Evolutionary conservation across 1,284 basidiomycete genomes (phyloP).

Genomic region (Wallemia mellicola): DNA sequence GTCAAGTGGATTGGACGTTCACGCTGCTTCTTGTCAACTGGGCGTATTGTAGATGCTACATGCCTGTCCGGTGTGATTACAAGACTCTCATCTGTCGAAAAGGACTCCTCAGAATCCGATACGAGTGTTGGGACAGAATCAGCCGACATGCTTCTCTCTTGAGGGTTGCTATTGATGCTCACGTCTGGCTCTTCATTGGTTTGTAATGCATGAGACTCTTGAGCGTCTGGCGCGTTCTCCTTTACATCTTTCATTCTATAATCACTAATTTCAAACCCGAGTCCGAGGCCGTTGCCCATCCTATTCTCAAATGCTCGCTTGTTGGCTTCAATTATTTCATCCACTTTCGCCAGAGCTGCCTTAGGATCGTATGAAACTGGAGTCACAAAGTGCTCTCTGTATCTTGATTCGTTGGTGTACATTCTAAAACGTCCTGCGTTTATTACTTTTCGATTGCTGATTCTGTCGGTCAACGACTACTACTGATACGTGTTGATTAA

Average conservation of each 20-base stretch:
- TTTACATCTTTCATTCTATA: background rate
- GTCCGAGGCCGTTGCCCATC: background rate
- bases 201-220: too few relatives aligned
- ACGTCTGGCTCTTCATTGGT: too few relatives aligned
- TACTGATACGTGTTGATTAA: background rate
- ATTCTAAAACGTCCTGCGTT: background rate
- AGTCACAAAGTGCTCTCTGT: background rate
- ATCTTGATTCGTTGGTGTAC: background rate
- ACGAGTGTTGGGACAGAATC: background rate
- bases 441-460: background rate
- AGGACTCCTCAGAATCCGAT: background rate
- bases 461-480: background rate
- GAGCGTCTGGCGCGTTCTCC: too few relatives aligned
- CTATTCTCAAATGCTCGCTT: background rate
- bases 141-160: background rate
- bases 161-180: background rate
- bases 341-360: background rate
- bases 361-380: background rate
- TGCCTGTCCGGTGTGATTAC: background rate
- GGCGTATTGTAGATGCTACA: background rate
- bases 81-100: background rate
- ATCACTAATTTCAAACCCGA: background rate
- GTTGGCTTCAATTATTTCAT: background rate
- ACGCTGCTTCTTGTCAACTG: background rate
- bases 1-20: background rate